These are phyloP conservation scores for Ceratobasidium sp. DNA, from an alignment of 1,284 basidiomycete genomes.

Conservation along the genomic window DNA sequence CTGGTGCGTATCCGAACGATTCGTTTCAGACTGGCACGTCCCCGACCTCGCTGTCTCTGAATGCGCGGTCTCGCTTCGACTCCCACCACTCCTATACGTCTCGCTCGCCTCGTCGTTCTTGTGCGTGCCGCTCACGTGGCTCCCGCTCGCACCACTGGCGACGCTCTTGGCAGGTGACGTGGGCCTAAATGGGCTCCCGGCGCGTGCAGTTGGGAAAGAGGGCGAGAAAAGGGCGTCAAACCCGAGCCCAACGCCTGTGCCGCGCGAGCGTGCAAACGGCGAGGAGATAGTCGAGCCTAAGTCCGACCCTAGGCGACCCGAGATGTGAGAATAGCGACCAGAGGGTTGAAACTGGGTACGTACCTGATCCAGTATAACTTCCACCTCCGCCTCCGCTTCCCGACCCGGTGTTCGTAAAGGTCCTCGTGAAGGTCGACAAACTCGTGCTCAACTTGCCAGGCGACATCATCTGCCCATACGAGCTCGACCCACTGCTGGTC, in stretches of 20 bases:
- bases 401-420: neutral
- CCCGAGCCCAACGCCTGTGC: conserved; percentile 37
- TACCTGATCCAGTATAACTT: conserved; percentile 47
- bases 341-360: neutral
- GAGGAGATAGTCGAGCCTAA: conserved; percentile 29
- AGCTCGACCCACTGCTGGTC: neutral
- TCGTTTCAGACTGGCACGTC: conserved; percentile 12
- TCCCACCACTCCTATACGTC: conserved; percentile 12
- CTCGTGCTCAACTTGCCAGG: conserved; percentile 45
- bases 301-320: neutral
- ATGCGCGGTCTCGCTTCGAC: neutral
- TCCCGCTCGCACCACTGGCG: conserved; percentile 14
- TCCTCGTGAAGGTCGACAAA: conserved; percentile 30
- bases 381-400: conserved; percentile 49
- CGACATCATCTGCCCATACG: conserved; percentile 47
- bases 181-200: conserved; percentile 31
- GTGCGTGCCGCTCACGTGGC: conserved; percentile 22
- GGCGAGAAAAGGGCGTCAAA: conserved; percentile 40
- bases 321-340: neutral
- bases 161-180: conserved; percentile 22
- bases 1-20: conserved; percentile 17
- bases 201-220: conserved; percentile 29
- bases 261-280: conserved; percentile 34
- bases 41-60: conserved; percentile 1
- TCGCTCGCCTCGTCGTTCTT: conserved; percentile 9